These are phyloP conservation scores for Starmerella bacillaris DNA, from an alignment of 805 yeast species.

Conservation along the genomic window DNA sequence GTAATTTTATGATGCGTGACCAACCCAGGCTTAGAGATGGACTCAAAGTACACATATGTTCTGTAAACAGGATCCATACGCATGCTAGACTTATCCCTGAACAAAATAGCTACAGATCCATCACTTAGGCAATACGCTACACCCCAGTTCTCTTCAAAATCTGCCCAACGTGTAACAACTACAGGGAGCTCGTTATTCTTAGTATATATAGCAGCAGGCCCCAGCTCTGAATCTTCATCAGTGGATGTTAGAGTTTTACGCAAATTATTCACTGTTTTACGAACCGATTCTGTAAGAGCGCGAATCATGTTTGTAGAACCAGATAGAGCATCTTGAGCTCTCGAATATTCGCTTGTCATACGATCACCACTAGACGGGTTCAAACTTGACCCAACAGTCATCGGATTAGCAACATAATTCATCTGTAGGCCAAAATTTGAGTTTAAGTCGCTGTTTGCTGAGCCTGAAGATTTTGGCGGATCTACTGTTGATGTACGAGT, in stretches of 20 bases:
- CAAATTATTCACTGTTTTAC: constrained; percentile 7
- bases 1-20: constrained; percentile 23
- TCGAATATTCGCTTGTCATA: neutral
- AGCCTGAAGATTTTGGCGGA: neutral
- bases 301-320: constrained; percentile 5
- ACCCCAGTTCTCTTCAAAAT: constrained; percentile 88
- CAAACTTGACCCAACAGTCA: neutral
- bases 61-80: constrained; percentile 40
- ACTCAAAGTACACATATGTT: constrained; percentile 45
- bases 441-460: too few relatives aligned
- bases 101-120: constrained; percentile 77
- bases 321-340: constrained; percentile 8
- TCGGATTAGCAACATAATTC: neutral
- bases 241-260: constrained; percentile 1
- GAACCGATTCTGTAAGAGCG: constrained; percentile 8
- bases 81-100: constrained; percentile 70
- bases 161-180: constrained; percentile 79
- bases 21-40: constrained; percentile 22
- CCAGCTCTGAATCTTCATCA: neutral
- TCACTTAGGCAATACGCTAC: constrained; percentile 82
- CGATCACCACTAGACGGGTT: neutral
- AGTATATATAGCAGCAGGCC: neutral
- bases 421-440: too few relatives aligned
- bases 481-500: constrained; percentile 8
- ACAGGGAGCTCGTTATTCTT: constrained; percentile 2